These are phyloP conservation scores for Pyricularia grisea DNA, from an alignment of 2,329 filamentous ascomycete genomes.

Conservation along the genomic window DNA sequence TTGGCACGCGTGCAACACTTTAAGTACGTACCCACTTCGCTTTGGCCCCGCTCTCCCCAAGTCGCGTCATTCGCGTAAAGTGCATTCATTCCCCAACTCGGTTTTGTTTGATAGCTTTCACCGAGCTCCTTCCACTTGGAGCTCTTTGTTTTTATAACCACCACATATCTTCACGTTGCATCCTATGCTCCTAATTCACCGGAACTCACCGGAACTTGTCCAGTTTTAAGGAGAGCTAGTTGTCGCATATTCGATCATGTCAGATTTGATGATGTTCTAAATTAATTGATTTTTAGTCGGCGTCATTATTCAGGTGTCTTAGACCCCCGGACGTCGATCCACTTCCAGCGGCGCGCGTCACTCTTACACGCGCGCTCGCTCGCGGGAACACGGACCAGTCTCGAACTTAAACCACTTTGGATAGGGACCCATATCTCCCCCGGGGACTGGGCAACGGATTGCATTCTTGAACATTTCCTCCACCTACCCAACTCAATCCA, in stretches of 20 bases:
- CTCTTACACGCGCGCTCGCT: neutral
- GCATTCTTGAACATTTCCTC: neutral
- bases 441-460: neutral
- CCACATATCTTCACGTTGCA: neutral
- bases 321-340: neutral
- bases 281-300: neutral
- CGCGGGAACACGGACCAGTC: neutral
- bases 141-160: neutral
- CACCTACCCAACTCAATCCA: neutral
- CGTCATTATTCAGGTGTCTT: neutral
- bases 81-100: constrained; percentile 4
- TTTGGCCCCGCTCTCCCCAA: neutral
- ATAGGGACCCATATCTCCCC: neutral
- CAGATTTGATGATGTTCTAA: neutral
- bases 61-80: neutral
- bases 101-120: neutral
- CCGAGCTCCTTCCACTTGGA: neutral
- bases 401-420: neutral
- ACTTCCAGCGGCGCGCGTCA: neutral
- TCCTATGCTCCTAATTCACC: no score
- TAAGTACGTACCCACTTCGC: neutral
- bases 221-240: neutral
- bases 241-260: neutral
- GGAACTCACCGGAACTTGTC: neutral
- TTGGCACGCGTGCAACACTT: neutral